These are phyloP conservation scores for Taphrina deformans DNA, from an alignment of 1,139 yeast genomes.

Conservation along the genomic window DNA sequence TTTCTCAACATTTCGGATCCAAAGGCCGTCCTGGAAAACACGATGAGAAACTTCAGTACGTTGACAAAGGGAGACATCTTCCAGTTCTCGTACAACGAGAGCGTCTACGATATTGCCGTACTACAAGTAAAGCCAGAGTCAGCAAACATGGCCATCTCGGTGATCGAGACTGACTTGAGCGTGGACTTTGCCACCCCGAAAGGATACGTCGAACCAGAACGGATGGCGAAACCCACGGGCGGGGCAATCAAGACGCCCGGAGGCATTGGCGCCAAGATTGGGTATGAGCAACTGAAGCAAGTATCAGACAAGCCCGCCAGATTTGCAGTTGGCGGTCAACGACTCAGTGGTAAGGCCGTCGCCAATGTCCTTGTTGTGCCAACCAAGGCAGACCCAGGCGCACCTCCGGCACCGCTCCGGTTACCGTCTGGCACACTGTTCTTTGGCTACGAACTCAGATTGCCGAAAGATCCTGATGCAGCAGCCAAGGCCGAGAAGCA, in stretches of 20 bases:
- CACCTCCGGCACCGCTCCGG: constrained; percentile 54
- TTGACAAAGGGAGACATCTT: constrained; percentile 81
- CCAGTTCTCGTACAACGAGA: constrained; percentile 80
- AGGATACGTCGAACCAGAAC: constrained; percentile 84
- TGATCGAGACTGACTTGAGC: constrained; percentile 92
- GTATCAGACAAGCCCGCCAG: constrained; percentile 40
- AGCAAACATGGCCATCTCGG: constrained; percentile 63
- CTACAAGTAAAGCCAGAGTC: constrained; percentile 85
- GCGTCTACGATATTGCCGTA: constrained; percentile 75
- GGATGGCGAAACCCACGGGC: constrained; percentile 36
- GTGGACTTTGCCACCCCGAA: constrained; percentile 99
- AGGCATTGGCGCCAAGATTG: constrained; percentile 14
- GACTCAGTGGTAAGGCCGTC: constrained; percentile 63
- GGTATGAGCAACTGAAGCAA: constrained; percentile 39
- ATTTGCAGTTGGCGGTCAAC: constrained; percentile 69
- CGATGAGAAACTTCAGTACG: constrained; percentile 83
- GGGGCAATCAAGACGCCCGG: constrained; percentile 45
- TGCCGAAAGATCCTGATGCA: constrained; percentile 18
- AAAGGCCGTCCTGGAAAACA: constrained; percentile 91
- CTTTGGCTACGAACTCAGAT: constrained; percentile 57
- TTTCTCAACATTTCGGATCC: constrained; percentile 94
- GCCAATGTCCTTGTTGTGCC: constrained; percentile 35
- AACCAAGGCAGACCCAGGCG: constrained; percentile 28
- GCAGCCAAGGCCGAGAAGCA: not conserved
- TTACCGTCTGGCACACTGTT: constrained; percentile 85